A percentile compares a stretch with the other conserved stretches of the same genome.
Evolutionary conservation across 345 rosid genomes (phyloP).

Genomic region (Passiflora organensis): DNA sequence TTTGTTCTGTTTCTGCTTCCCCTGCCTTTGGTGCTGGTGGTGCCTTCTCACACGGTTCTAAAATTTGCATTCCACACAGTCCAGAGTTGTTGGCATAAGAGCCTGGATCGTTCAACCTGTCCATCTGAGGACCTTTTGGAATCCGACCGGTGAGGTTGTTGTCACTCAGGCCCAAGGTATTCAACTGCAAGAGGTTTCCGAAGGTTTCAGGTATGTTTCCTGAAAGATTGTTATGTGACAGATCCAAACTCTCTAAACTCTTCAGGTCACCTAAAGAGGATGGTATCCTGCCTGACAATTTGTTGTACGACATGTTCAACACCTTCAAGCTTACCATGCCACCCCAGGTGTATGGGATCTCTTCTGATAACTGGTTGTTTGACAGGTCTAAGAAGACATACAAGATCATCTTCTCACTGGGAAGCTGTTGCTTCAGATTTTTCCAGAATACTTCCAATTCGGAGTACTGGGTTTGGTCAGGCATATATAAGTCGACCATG

Average conservation of each 20-base stretch:
- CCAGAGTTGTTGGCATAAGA: conserved; percentile 31
- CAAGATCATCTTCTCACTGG: neutral
- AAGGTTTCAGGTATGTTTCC: conserved; percentile 32
- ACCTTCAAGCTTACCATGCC: conserved; percentile 24
- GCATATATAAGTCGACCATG: no score
- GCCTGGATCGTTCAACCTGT: conserved; percentile 26
- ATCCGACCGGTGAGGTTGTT: conserved; percentile 32
- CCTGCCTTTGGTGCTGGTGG: neutral
- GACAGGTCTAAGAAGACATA: conserved; percentile 39
- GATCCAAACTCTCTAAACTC: conserved; percentile 32
- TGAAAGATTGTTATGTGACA: conserved; percentile 29
- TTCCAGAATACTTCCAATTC: conserved; percentile 34
- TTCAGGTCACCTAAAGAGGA: conserved; percentile 18
- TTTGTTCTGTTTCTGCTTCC: no score
- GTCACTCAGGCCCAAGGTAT: conserved; percentile 27
- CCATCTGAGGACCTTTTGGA: conserved; percentile 34
- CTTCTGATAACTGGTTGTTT: conserved; percentile 32
- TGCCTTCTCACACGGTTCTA: conserved; percentile 17
- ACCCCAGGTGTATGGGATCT: conserved; percentile 30
- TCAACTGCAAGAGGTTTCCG: conserved; percentile 15
- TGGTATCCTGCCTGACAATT: conserved; percentile 32
- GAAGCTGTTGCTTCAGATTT: conserved; percentile 23
- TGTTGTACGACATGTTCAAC: conserved; percentile 30
- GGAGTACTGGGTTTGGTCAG: no score
- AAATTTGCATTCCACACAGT: conserved; percentile 40